Percentiles rank a stretch among this genome's conserved stretches.
Evolutionary conservation across 2,329 filamentous ascomycete species (phyloP).

Genomic region (Talaromyces amestolkiae): DNA sequence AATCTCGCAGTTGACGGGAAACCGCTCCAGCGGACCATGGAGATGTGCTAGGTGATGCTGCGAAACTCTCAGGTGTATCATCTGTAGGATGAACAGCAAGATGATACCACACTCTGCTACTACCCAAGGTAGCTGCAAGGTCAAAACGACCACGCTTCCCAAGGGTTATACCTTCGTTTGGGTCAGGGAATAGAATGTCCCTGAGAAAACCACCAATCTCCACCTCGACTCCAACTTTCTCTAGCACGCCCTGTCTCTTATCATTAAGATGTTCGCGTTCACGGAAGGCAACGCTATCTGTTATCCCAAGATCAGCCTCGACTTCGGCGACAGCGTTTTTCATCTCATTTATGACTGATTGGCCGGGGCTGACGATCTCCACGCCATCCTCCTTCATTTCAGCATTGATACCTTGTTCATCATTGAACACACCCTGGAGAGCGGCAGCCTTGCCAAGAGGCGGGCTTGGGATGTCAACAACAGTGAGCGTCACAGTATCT

Average conservation of each 20-base stretch:
- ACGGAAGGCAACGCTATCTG: slow-evolving; percentile 62
- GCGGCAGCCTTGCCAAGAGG: slow-evolving; percentile 82
- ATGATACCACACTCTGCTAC: slow-evolving; percentile 94
- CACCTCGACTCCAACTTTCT: slow-evolving; percentile 79
- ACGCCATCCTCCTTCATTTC: slow-evolving; percentile 98
- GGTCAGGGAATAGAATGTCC: slow-evolving; percentile 74
- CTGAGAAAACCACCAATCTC: slow-evolving; percentile 81
- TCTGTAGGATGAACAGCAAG: slow-evolving; percentile 89
- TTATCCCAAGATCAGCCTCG: slow-evolving; percentile 75
- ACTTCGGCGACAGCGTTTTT: slow-evolving; percentile 73
- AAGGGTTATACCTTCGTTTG: slow-evolving; percentile 74
- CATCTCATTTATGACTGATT: slow-evolving; percentile 84
- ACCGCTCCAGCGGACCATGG: slow-evolving; percentile 92
- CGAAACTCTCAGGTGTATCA: slow-evolving; percentile 71
- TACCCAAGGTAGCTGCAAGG: slow-evolving; percentile 68
- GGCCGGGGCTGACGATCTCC: slow-evolving; percentile 68
- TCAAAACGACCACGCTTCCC: slow-evolving; percentile 78
- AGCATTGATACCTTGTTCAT: slow-evolving; percentile 84
- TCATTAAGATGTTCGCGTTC: slow-evolving; percentile 78
- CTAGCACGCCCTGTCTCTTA: slow-evolving; percentile 75
- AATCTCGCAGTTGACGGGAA: slow-evolving; percentile 86
- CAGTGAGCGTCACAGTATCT: slow-evolving; percentile 84
- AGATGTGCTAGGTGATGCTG: slow-evolving; percentile 69
- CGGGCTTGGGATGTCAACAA: slow-evolving; percentile 80
- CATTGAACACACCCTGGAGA: slow-evolving; percentile 88